phyloP scores from a whole-genome alignment of 2,329 filamentous ascomycete species.

The Penicillium rolfsii region DNA sequence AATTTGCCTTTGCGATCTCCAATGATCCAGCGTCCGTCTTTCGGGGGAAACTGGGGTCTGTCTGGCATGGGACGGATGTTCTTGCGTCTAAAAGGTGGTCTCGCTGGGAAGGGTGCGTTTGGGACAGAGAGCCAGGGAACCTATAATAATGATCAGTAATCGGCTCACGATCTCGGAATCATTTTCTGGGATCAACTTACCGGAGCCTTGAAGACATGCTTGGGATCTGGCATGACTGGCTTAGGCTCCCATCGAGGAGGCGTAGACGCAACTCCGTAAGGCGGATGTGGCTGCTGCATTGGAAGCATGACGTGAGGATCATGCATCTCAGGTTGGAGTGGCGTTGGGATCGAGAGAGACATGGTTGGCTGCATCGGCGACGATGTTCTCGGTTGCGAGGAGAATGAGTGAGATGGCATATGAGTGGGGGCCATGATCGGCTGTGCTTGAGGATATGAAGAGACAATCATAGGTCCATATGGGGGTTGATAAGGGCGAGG shows the following conservation, averaged over 20 bases:
- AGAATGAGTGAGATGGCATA: conserved; percentile 40
- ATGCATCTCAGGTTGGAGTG: conserved; percentile 36
- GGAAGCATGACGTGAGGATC: conserved; percentile 30
- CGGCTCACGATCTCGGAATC: neutral
- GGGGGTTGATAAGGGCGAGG: conserved; percentile 45
- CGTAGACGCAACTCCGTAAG: conserved; percentile 42
- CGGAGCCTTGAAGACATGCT: conserved; percentile 52
- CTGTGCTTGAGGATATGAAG: conserved; percentile 48
- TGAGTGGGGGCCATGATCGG: conserved; percentile 44
- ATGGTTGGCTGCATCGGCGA: conserved; percentile 44
- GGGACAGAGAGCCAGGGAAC: conserved; percentile 65
- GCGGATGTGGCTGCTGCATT: conserved; percentile 31
- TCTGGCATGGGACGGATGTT: conserved; percentile 41
- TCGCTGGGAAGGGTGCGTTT: conserved; percentile 58
- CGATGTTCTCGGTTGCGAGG: conserved; percentile 42
- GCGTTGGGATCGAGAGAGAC: conserved; percentile 38
- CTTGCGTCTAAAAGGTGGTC: conserved; percentile 53
- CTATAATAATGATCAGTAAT: conserved; percentile 36
- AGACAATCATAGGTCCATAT: conserved; percentile 50
- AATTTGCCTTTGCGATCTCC: conserved; percentile 20
- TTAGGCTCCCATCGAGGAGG: conserved; percentile 33
- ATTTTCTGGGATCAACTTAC: conserved; percentile 37
- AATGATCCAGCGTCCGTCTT: conserved; percentile 38
- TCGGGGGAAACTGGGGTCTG: conserved; percentile 57
- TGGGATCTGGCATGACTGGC: conserved; percentile 25